Evolutionary conservation across 1,284 basidiomycete genomes (phyloP).

Genomic region (Ustilago esculenta): DNA sequence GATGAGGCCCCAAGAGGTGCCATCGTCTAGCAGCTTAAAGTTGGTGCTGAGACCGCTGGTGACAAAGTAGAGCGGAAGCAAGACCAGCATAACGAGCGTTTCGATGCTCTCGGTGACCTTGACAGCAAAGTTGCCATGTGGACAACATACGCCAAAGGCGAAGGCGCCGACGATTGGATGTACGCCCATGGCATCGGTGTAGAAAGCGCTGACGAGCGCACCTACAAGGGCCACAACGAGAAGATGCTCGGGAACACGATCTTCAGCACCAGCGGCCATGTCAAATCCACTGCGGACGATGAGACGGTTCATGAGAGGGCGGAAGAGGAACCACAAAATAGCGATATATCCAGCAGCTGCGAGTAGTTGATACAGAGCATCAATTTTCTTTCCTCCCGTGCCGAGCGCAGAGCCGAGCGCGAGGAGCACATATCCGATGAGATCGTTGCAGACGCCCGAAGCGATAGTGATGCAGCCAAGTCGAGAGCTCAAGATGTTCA

Average conservation of each 20-base stretch:
- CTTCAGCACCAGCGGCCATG: constrained; percentile 29
- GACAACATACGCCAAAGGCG: constrained; percentile 46
- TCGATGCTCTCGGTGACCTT: constrained; percentile 52
- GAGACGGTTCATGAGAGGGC: constrained; percentile 39
- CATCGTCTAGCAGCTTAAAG: constrained; percentile 48
- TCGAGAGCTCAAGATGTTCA: constrained; percentile 50
- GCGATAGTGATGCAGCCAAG: constrained; percentile 54
- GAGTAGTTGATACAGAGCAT: constrained; percentile 51
- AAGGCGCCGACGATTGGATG: constrained; percentile 55
- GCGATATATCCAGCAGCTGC: constrained; percentile 40
- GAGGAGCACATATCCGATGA: constrained; percentile 52
- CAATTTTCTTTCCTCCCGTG: constrained; percentile 42
- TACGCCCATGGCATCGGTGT: constrained; percentile 46
- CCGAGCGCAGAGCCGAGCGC: constrained; percentile 44
- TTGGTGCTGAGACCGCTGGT: constrained; percentile 46
- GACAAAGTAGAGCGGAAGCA: constrained; percentile 54
- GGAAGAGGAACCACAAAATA: constrained; percentile 45
- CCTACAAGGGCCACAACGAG: constrained; percentile 43
- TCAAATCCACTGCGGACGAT: constrained; percentile 39
- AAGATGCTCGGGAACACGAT: constrained; percentile 41
- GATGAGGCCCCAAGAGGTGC: constrained; percentile 48
- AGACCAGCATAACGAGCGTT: constrained; percentile 38
- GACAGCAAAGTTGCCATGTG: constrained; percentile 51
- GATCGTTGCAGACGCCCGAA: constrained; percentile 51
- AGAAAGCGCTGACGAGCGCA: constrained; percentile 45